Conservation (phyloP, 352 stramenopile genomes). For the Globisporangium paddicum region DNA sequence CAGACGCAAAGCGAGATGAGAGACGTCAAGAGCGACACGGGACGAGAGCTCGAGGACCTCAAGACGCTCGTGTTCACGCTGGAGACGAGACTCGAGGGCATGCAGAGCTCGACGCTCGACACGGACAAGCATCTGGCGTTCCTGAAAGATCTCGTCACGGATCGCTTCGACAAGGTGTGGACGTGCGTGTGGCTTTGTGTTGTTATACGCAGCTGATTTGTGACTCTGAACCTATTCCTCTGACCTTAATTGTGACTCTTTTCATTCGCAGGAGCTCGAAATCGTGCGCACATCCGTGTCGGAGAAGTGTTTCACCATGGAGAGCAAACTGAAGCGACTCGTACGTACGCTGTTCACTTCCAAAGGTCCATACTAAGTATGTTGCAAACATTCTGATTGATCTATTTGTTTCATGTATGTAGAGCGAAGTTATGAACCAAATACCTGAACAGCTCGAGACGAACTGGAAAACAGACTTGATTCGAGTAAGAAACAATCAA, state of each 20-base stretch:
- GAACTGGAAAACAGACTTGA: conserved; percentile 13
- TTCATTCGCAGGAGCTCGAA: conserved; percentile 38
- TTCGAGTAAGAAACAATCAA: background rate
- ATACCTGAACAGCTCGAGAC: conserved; percentile 21
- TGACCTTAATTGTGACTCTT: background rate
- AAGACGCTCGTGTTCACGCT: conserved; percentile 42
- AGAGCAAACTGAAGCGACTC: conserved; percentile 35
- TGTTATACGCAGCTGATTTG: too few species aligned
- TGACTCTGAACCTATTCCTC: too few species aligned
- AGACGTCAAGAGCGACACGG: conserved; percentile 13
- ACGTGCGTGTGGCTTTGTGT: too few species aligned
- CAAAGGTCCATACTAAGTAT: background rate
- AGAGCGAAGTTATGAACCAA: conserved; percentile 28
- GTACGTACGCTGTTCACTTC: conserved; percentile 14
- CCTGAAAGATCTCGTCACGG: conserved; percentile 31
- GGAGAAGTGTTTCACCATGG: conserved; percentile 48
- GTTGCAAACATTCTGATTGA: background rate
- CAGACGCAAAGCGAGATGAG: conserved; percentile 25
- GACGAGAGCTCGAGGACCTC: conserved; percentile 44
- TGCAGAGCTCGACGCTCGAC: conserved; percentile 26
- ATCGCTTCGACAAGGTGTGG: conserved; percentile 43
- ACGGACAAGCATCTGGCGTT: conserved; percentile 36
- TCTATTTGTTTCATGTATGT: background rate
- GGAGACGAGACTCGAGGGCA: conserved; percentile 36
- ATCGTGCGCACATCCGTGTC: conserved; percentile 47